Evolutionary conservation across 495 filamentous ascomycete genomes (phyloP).

Genomic region (Viridothelium virens): DNA sequence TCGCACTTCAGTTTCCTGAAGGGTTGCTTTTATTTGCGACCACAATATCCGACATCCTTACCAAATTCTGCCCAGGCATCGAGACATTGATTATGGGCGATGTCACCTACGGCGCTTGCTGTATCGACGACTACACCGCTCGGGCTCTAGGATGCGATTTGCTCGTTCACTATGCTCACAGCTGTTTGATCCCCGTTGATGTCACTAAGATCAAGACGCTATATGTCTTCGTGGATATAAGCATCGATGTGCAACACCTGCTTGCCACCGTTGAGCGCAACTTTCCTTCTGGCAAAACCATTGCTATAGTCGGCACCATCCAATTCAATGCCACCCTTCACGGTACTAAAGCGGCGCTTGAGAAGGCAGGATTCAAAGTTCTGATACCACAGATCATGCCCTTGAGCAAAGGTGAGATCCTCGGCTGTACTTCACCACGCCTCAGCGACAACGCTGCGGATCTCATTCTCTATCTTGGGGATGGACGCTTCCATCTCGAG

Average conservation of each 20-base stretch:
- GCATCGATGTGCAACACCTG: conserved; percentile 83
- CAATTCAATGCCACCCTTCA: conserved; percentile 98
- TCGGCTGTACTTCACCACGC: conserved; percentile 87
- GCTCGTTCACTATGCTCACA: conserved; percentile 94
- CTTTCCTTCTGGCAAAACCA: conserved; percentile 71
- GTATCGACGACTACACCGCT: conserved; percentile 97
- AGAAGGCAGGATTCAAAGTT: conserved; percentile 72
- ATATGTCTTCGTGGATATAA: conserved; percentile 97
- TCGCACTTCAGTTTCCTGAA: conserved; percentile 94
- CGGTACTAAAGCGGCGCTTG: conserved; percentile 62
- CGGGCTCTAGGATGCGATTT: conserved; percentile 90
- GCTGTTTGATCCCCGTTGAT: conserved; percentile 90
- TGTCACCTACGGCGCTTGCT: conserved; percentile 97
- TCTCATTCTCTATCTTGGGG: conserved; percentile 83
- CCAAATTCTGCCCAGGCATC: conserved; percentile 82
- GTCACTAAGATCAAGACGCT: conserved; percentile 91
- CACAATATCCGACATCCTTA: conserved; percentile 94
- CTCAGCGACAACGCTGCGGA: conserved; percentile 58
- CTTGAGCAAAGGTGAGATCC: conserved; percentile 84
- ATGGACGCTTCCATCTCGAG: conserved; percentile 95
- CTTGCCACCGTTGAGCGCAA: conserved; percentile 82
- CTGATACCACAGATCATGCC: conserved; percentile 90
- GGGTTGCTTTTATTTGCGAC: conserved; percentile 93
- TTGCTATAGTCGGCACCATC: conserved; percentile 93
- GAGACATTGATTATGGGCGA: conserved; percentile 98